Conservation (phyloP, 768 basidiomycete genomes). For the Serpula lacrymans region DNA sequence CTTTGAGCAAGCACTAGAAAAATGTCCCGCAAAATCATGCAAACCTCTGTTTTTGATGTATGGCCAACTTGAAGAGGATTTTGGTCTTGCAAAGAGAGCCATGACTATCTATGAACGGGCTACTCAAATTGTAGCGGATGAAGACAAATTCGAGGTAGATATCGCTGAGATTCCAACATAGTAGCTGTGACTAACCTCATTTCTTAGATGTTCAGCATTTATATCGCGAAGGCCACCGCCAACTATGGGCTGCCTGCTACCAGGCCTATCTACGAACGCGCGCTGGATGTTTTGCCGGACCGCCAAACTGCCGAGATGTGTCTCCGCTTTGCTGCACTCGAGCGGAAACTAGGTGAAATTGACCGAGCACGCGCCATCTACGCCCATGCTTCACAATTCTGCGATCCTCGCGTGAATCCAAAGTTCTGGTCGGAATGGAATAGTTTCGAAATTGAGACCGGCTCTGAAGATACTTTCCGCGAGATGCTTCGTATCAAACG, state of each 20-base stretch:
- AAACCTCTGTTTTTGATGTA: slow-evolving; percentile 97
- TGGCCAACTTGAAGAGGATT: slow-evolving; percentile 91
- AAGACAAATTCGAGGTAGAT: slow-evolving; percentile 92
- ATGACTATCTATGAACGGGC: slow-evolving; percentile 97
- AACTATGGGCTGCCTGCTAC: slow-evolving; percentile 97
- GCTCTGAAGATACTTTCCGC: slow-evolving; percentile 97
- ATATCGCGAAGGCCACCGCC: slow-evolving; percentile 94
- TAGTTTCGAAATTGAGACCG: slow-evolving; percentile 95
- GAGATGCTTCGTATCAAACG: slow-evolving; percentile 96
- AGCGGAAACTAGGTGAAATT: slow-evolving; percentile 98
- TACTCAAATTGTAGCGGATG: slow-evolving; percentile 76
- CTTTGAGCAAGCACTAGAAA: slow-evolving; percentile 96
- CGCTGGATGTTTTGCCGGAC: slow-evolving; percentile 90
- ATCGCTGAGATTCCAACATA: background rate
- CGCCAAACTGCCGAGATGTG: slow-evolving; percentile 97
- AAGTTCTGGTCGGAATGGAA: slow-evolving; percentile 99
- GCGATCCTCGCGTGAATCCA: slow-evolving; percentile 88
- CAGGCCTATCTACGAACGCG: slow-evolving; percentile 92
- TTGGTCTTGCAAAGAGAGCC: slow-evolving; percentile 90
- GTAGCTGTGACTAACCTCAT: slow-evolving; percentile 7
- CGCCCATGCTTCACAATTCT: slow-evolving; percentile 98
- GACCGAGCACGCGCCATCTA: slow-evolving; percentile 96
- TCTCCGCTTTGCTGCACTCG: slow-evolving; percentile 90
- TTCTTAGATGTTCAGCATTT: slow-evolving; percentile 87
- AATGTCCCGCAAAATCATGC: slow-evolving; percentile 92